Evolutionary conservation across 2,329 filamentous ascomycete species (phyloP).

Genomic region (Rhynchosporium secalis): DNA sequence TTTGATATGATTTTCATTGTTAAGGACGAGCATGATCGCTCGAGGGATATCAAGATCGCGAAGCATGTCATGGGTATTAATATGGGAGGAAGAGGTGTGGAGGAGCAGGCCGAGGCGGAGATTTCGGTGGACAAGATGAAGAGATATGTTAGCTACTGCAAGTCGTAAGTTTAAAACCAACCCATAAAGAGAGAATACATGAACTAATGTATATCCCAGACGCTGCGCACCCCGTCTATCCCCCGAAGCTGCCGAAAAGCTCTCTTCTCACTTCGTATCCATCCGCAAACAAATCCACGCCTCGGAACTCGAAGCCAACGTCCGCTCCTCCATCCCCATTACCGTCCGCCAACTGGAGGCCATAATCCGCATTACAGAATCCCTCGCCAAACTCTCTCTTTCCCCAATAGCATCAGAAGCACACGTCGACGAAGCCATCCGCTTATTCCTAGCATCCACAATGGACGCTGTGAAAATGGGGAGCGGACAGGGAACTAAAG

Average conservation of each 20-base stretch:
- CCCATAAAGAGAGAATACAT: not conserved
- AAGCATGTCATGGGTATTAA: constrained; percentile 97
- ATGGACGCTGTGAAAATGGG: constrained; percentile 98
- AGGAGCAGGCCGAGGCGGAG: constrained; percentile 82
- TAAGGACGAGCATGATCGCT: constrained; percentile 87
- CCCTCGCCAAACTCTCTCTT: constrained; percentile 86
- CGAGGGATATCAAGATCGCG: constrained; percentile 88
- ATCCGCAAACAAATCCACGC: constrained; percentile 93
- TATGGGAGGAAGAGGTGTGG: constrained; percentile 82
- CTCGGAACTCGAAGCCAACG: constrained; percentile 84
- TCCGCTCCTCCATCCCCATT: constrained; percentile 91
- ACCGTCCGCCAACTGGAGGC: constrained; percentile 96
- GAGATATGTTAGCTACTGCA: constrained; percentile 95
- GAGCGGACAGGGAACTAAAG: constrained; percentile 77
- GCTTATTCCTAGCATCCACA: constrained; percentile 91
- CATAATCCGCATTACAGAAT: constrained; percentile 95
- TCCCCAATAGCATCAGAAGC: constrained; percentile 83
- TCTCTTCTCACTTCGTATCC: constrained; percentile 95
- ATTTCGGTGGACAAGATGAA: constrained; percentile 97
- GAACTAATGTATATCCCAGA: constrained; percentile 46
- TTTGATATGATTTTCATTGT: constrained; percentile 99
- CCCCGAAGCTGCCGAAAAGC: constrained; percentile 87
- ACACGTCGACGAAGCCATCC: constrained; percentile 96
- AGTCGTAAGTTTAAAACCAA: constrained; percentile 63
- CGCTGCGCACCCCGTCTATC: constrained; percentile 91